Base-by-base conservation (phyloP, 345 rosid genomes). In the Eucalyptus viminalis region DNA sequence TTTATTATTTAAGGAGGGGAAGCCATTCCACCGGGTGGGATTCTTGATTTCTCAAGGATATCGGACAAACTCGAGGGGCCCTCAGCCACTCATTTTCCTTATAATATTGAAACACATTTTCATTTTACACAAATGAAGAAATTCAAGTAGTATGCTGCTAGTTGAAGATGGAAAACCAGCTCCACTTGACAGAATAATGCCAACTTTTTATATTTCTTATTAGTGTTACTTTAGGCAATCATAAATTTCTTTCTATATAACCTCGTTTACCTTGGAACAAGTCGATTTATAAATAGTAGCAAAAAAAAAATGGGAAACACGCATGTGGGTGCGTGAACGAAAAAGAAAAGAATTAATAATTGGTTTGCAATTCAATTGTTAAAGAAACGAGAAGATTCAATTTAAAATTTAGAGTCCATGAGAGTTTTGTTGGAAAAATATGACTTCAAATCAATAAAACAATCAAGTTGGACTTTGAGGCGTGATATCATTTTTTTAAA, bases 391-490 rank as follows among this genome's bases (percentile, higher is more conserved):
- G 1, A 62, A 62, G 69, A 62, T 62, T 62, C 34, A 40, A 40
- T 40, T 27, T 27, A 27, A 60, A 24, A 22, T 56, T 56, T 56
- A 56, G 62, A 56, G 29, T 56, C 14, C 10, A 56, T 10, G 14
- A 56, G 27, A 24, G 62, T 9, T 56, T 56, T 56, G 62, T 56
- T 22, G 62, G 10, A 19, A 53, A 53, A 19, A 53, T 53, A 53
- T 53, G 58, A 5, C 5, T 19, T 53, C 11, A 5, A 40, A 40
- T 40, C 2, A 53, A 4, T 53, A 53, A 0, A 53, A 5, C 11
- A 53, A 53, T 53, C 10, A 19, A 53, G 2, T 53, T 0, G 5
- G 5, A 53, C 0, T 19, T 53, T 3, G 0, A 19, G 1, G 0
- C 6, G 1, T 49, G 0, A 49, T 49, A 49, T 49, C 3, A 49